Base-by-base conservation (phyloP, 768 basidiomycete genomes). In the Suillus americanus region DNA sequence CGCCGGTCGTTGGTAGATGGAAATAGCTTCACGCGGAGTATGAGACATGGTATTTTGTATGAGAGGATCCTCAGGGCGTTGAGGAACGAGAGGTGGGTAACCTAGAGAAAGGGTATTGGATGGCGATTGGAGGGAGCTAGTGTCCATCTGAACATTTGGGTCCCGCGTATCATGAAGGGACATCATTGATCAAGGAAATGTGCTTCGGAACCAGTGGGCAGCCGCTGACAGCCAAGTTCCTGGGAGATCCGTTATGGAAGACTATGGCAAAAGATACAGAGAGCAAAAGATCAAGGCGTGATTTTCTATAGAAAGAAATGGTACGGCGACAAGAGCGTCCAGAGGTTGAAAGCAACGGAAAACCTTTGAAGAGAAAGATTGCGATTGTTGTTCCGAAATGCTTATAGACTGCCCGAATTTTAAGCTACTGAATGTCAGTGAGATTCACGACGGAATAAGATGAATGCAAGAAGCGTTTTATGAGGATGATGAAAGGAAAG, bases 1-100 rank as follows among this genome's bases (percentile, higher is more conserved):
- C 41, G 73, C 60, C 62, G 75, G 70, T 66, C 73, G 73, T 48
- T 81, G 64, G 70, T 77, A 83, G 62, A 74, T 67, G 65, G 79
- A 50, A 59, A 71, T 63, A 43, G 75, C 60, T 53, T 79, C 77
- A 61, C 79, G 78, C 57, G 78, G 67, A 48, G 75, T n/a, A 45
- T 62, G 68, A 57, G 62, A 33, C 20, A 62, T 48, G 38, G 60
- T 61, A 53, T 61, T 67, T 67, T 67, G 68, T 54, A 67, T 54
- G 57, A 62, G 65, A n/a, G 66, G 61, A 56, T 69, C 68, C 48
- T 65, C 62, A 51, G 63, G 46, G 46, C 66, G 67, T 41, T 64
- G 41, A 56, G 63, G 57, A 33, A 64, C 59, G 46, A 65, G 64
- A 63, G 62, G 53, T 67, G 65, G 28, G 56, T 67, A 68, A 55